Evolutionary conservation across 1,284 basidiomycete genomes (phyloP).

Genomic region (Tilletia caries): DNA sequence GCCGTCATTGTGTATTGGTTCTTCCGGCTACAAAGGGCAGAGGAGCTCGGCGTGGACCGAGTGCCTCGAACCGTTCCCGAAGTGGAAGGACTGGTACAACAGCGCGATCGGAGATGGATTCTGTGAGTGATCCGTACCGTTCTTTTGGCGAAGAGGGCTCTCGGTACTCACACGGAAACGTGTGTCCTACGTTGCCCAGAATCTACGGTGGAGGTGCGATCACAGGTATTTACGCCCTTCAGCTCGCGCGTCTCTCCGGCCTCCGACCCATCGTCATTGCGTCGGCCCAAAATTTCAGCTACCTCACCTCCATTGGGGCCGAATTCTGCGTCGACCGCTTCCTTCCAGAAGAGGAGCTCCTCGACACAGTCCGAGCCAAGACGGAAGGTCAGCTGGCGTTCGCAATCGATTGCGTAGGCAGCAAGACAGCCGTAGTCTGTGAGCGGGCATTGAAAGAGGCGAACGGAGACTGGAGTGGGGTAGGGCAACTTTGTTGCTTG

Average conservation of each 20-base stretch:
- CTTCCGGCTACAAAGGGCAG: conserved; percentile 26
- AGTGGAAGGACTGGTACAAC: neutral
- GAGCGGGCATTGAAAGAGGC: conserved; percentile 16
- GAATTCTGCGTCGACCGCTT: conserved; percentile 36
- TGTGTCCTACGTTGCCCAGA: neutral
- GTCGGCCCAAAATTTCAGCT: conserved; percentile 34
- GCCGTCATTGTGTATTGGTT: conserved; percentile 40
- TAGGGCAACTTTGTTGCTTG: conserved; percentile 33
- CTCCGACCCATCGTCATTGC: conserved; percentile 33
- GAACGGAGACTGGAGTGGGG: neutral
- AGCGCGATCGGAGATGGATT: conserved; percentile 24
- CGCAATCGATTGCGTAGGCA: conserved; percentile 40
- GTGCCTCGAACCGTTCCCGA: conserved; percentile 6
- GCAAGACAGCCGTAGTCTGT: conserved; percentile 32
- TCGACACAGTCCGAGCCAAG: conserved; percentile 21
- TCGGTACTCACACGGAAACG: too few species aligned
- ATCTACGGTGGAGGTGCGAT: conserved; percentile 45
- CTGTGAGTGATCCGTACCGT: conserved; percentile 23
- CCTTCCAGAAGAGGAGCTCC: conserved; percentile 16
- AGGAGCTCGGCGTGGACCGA: conserved; percentile 6
- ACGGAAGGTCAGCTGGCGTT: conserved; percentile 24
- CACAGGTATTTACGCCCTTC: conserved; percentile 41
- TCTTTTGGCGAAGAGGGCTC: too few species aligned
- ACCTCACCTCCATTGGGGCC: conserved; percentile 30
- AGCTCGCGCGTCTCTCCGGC: conserved; percentile 31